Conservation (phyloP, 257 asterid genomes). For the Nicotiana paniculata region DNA sequence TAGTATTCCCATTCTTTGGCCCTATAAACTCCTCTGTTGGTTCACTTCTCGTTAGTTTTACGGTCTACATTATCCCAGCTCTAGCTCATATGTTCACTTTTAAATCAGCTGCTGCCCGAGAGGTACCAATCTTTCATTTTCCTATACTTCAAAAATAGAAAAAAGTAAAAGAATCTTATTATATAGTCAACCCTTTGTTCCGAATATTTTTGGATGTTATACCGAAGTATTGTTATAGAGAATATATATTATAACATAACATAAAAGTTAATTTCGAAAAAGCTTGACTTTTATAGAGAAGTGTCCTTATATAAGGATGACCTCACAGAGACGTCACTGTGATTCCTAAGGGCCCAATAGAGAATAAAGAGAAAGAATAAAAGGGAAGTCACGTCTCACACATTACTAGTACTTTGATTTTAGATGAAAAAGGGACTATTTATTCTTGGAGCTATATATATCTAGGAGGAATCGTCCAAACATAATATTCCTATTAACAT, state of each 20-base stretch:
- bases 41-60: slow-evolving; percentile 85
- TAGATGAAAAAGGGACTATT: background rate
- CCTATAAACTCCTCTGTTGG: slow-evolving; percentile 94
- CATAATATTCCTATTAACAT: background rate
- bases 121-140: slow-evolving; percentile 34
- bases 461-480: background rate
- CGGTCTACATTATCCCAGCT: slow-evolving; percentile 87
- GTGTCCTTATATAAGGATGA: too few relatives aligned
- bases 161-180: background rate
- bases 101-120: slow-evolving; percentile 69
- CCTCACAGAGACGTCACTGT: too few relatives aligned
- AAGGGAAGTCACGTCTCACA: background rate
- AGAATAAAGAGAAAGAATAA: background rate
- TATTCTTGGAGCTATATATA: background rate
- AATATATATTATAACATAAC: too few relatives aligned
- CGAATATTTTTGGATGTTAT: too few relatives aligned
- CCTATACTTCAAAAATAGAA: background rate
- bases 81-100: slow-evolving; percentile 81
- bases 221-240: too few relatives aligned
- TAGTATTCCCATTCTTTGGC: slow-evolving; percentile 88
- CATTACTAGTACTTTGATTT: background rate
- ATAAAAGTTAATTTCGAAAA: too few relatives aligned
- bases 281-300: too few relatives aligned
- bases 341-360: background rate
- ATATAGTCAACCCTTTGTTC: too few relatives aligned